These are phyloP conservation scores for Clavaria fumosa DNA, from an alignment of 768 basidiomycete species.

Conservation along the genomic window DNA sequence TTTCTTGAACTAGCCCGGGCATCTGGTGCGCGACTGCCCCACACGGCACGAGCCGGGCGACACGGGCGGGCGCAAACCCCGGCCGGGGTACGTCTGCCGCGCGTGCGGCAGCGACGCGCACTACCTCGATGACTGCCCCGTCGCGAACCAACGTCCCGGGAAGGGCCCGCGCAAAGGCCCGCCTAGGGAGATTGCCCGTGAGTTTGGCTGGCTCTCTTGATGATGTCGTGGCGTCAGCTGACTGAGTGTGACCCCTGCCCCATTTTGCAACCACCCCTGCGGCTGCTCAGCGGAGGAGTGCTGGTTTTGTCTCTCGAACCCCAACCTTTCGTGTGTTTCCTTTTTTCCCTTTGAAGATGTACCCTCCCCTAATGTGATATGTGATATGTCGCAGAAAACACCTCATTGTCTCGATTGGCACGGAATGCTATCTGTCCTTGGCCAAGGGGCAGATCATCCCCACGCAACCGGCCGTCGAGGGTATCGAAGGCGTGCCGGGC, in stretches of 20 bases:
- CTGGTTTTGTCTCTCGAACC: constrained; percentile 98
- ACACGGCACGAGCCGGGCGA: constrained; percentile 63
- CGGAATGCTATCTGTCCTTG: constrained; percentile 89
- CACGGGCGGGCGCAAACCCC: constrained; percentile 72
- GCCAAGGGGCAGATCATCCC: constrained; percentile 92
- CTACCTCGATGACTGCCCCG: constrained; percentile 76
- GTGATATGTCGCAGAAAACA: constrained; percentile 50
- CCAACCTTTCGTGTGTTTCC: constrained; percentile 69
- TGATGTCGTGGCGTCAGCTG: too few relatives aligned
- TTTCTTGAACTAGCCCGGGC: constrained; percentile 61
- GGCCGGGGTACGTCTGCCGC: constrained; percentile 76
- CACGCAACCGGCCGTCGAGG: constrained; percentile 42
- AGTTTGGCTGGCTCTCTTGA: too few relatives aligned
- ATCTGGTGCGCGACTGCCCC: constrained; percentile 83
- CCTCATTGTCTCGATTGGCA: constrained; percentile 85
- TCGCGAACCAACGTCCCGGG: constrained; percentile 36
- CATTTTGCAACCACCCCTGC: too few relatives aligned
- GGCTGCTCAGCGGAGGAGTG: constrained; percentile 70
- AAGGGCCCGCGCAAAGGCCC: constrained; percentile 32
- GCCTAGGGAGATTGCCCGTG: constrained; percentile 70
- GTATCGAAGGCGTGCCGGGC: constrained; percentile 62
- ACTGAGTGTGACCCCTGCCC: too few relatives aligned
- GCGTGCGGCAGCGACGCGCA: constrained; percentile 83
- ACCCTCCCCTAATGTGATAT: too few relatives aligned
- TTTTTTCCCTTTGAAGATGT: background rate